Conservation (phyloP, 768 basidiomycete genomes). For the Termitomyces sp. region DNA sequence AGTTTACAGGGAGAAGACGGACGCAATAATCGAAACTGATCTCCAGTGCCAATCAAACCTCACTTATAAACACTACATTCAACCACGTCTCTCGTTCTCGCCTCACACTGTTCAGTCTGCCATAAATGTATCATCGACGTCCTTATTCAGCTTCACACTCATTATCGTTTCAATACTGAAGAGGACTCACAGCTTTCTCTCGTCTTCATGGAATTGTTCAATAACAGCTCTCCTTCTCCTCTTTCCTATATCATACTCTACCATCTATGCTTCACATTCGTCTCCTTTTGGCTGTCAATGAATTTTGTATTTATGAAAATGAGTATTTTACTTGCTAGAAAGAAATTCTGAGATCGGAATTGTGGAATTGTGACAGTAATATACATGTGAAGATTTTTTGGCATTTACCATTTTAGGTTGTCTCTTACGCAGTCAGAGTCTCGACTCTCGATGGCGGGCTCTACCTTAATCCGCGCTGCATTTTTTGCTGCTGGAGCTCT, state of each 20-base stretch:
- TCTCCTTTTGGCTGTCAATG: conserved; percentile 15
- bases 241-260: conserved; percentile 35
- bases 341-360: neutral
- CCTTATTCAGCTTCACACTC: conserved; percentile 31
- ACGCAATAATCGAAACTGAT: conserved; percentile 36
- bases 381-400: neutral
- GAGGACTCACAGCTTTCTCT: conserved; percentile 27
- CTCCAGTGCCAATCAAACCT: conserved; percentile 16
- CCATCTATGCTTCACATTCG: conserved; percentile 31
- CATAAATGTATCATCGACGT: conserved; percentile 30
- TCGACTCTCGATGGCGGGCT: conserved; percentile 27
- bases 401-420: conserved; percentile 1
- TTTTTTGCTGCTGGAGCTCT: conserved; percentile 83
- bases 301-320: conserved; percentile 24
- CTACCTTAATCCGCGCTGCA: conserved; percentile 58
- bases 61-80: conserved; percentile 18
- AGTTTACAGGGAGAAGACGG: conserved; percentile 46
- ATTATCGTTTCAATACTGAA: conserved; percentile 28
- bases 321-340: conserved; percentile 2
- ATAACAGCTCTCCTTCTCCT: conserved; percentile 21
- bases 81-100: conserved; percentile 17
- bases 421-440: neutral
- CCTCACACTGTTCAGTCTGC: conserved; percentile 13
- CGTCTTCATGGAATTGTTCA: conserved; percentile 31
- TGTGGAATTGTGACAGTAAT: too few relatives aligned